Evolutionary conservation across 2,329 filamentous ascomycete genomes (phyloP), one percentile per base, ranked within the genome.

Genomic region (Stemphylium vesicarium): DNA sequence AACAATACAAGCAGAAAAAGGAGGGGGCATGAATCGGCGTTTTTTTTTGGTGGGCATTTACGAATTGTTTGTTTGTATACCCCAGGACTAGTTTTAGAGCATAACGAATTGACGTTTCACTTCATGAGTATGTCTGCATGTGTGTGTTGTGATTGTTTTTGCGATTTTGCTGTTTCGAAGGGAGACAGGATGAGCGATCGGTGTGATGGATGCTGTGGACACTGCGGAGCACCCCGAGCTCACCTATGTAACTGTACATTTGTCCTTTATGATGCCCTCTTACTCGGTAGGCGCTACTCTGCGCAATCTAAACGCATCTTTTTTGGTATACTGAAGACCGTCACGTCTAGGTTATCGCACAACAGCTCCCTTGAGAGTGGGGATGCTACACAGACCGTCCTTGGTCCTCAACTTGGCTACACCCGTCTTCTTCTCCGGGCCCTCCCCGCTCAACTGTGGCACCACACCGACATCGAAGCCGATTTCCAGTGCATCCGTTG

Each of bases 351-450:
- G 10, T 51, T 90, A 98, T 82, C 92, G 86, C 61, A 98, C 91
- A 62, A 87, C 86, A 60, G 91, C 95, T 35, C 87, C 88, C 79
- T 88, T 88, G 72, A 99, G 81, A 55, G 82, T 90, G 77, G 88
- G 86, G 58, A 98, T 93, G 39, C 85, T 94, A 80, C 95, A 98
- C 41, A 90, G 78, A 39, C 91, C 91, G 44, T 91, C 91, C 74
- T 88, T 87, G 3, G 92, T 94, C 61, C 91, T 86, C 63, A 98
- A 80, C 72, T 81, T 82, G 33, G 82, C 85, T 29, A 86, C 70
- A 33, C 79, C 79, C 37, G 78, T 80, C 75, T 83, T 83, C 64
- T 79, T 84, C 38, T 78, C 77, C 64, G 83, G 81, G 43, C 83
- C 90, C 59, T 88, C 85, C 75, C 89, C 89, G 70, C 88, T 87